Conservation (phyloP, 2,329 filamentous ascomycete species). For the Phaeosphaeriaceae sp. region DNA sequence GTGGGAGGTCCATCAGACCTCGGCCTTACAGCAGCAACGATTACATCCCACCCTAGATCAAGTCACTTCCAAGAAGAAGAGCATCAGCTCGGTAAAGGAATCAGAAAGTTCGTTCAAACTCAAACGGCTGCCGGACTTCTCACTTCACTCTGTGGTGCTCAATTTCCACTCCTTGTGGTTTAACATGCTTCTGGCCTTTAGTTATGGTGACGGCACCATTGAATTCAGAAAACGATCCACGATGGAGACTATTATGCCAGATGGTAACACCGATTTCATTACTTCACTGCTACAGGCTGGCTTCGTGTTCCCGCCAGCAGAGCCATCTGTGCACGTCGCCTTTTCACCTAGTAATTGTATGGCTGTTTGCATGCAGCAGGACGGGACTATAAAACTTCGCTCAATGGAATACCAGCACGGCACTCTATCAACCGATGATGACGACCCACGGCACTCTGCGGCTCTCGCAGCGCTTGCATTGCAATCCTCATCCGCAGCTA, state of each 20-base stretch:
- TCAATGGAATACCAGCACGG: conserved; percentile 51
- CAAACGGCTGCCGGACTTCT: conserved; percentile 69
- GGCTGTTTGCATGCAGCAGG: conserved; percentile 52
- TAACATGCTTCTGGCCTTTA: conserved; percentile 73
- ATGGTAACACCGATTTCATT: conserved; percentile 69
- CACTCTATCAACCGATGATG: conserved; percentile 37
- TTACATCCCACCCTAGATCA: conserved; percentile 81
- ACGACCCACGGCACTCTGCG: conserved; percentile 43
- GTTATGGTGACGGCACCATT: conserved; percentile 79
- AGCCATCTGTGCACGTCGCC: conserved; percentile 60
- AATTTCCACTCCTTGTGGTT: conserved; percentile 71
- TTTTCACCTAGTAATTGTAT: conserved; percentile 58
- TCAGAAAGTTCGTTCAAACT: conserved; percentile 46
- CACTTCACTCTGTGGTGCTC: conserved; percentile 73
- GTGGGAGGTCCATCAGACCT: conserved; percentile 81
- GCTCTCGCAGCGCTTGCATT: conserved; percentile 51
- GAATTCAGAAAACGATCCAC: conserved; percentile 79
- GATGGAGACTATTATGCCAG: conserved; percentile 71
- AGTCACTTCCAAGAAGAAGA: conserved; percentile 69
- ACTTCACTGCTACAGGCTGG: conserved; percentile 77
- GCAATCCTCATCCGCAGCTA: conserved; percentile 51
- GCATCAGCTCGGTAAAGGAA: conserved; percentile 44
- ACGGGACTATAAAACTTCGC: conserved; percentile 51
- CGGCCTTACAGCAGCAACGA: conserved; percentile 65
- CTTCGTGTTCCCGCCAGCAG: conserved; percentile 72